Base-by-base conservation (phyloP, 495 filamentous ascomycete species). In the Aspergillus saccharolyticus region DNA sequence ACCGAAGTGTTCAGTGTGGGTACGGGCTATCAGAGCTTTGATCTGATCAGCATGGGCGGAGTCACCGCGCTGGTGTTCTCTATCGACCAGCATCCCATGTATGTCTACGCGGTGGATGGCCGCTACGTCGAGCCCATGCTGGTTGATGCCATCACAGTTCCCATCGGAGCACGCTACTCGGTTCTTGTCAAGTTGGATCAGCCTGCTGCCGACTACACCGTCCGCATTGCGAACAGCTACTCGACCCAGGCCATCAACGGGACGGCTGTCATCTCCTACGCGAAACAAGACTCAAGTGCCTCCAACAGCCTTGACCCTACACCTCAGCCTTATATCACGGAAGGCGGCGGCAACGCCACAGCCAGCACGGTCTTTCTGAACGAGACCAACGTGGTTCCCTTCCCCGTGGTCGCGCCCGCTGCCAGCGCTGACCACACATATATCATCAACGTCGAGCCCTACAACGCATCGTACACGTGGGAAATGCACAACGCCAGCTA, bases 381-480 rank as follows among this genome's bases (percentile, higher is more conserved):
- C 53, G 73, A 77, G 28, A 55, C 65, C 6, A 53, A 49, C 1
- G 58, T 76, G 14, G 61, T 73, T 7, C 74, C 78, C 9, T 83
- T 78, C 63, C 77, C 78, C 0, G 62, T 66, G 1, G 44, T 71
- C 1, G 24, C 63, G 4, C 77, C 81, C 0, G 56, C 73, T n/a
- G 54, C 63, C 19, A 59, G 55, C 9, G 75, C 70, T 15, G 76
- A 80, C 62, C 63, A 62, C 18, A 76, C 73, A 6, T 69, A 62
- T 50, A 67, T 68, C 64, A 69, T 67, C 57, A 61, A 66, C 15
- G 59, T 84, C 47, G 59, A 59, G 33, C 71, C 67, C 18, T 70
- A 61, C 28, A 71, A 74, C 53, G 62, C 68, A 0, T 72, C 73
- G 14, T 85, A 74, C 57, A 60, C 66, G 16, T 83, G 78, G 78